Evolutionary conservation across 192 early-diverging fungal species (phyloP).

Genomic region (Coemansia sp.): DNA sequence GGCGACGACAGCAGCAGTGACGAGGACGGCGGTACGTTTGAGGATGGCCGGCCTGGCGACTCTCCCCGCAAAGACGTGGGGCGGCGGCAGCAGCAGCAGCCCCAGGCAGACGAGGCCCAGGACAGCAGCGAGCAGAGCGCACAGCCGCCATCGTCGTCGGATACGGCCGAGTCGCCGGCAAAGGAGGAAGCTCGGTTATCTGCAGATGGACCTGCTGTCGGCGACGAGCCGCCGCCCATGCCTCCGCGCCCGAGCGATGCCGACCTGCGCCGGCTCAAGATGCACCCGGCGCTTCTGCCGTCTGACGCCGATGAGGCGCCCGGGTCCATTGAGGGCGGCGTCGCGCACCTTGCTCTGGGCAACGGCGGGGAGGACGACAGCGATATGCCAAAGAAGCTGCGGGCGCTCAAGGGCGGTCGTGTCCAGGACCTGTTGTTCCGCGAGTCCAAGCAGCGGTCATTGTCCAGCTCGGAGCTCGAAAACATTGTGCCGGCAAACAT

Average conservation of each 20-base stretch:
- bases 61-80: background rate
- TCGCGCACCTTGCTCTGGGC: background rate
- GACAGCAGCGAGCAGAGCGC: background rate
- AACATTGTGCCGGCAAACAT: constrained; percentile 37
- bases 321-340: too few species aligned
- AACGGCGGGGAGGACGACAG: background rate
- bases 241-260: constrained; percentile 20
- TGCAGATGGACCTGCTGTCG: background rate
- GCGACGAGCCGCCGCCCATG: constrained; percentile 7
- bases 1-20: constrained; percentile 2
- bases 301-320: too few species aligned
- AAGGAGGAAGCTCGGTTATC: background rate
- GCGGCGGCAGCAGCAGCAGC: background rate
- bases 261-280: constrained; percentile 7
- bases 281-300: too few species aligned
- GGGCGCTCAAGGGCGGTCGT: constrained; percentile 20
- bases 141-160: background rate
- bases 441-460: constrained; percentile 40
- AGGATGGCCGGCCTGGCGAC: background rate
- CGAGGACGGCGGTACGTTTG: background rate
- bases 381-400: background rate
- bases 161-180: background rate
- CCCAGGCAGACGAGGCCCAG: too few species aligned
- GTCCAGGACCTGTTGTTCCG: constrained; percentile 27
- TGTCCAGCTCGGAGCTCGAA: constrained; percentile 45